Evolutionary conservation across 2,329 filamentous ascomycete species (phyloP), one percentile per base, ranked within the genome.

Genomic region (Fusarium subglutinans): DNA sequence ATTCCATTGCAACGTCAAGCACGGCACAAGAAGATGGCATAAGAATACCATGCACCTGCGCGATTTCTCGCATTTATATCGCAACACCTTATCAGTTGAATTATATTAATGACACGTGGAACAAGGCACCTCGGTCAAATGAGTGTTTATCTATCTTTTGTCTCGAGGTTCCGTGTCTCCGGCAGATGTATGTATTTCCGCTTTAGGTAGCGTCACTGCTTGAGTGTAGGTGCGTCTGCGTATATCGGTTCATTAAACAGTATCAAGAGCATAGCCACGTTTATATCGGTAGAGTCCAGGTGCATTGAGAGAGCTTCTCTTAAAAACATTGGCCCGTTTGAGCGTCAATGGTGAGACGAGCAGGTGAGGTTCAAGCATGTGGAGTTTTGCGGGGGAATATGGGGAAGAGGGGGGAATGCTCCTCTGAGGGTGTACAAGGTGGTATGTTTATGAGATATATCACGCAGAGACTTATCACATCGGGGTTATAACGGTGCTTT

Each of bases 331-430:
- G 33, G 14, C 18, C 6, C n/a, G 30, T 35, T 53, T 53, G 48
- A 53, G 48, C 8, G 22, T 45, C 37, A 43, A 50, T 73, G 53
- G 70, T 70, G 70, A 70, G 70, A 73, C 55, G 37, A 64, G 37
- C 37, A 72, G 55, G 56, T 60, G 69, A 63, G 40, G 64, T 63
- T 54, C 24, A 35, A 35, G 50, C 41, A 47, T 57, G 63, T 69
- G 60, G 68, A 69, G 59, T 73, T 64, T 57, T 73, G 70, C 54
- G 70, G 71, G 70, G 70, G 70, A 71, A 68, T 54, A 61, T 68
- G 67, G 62, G 66, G 61, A 66, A 70, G 58, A 54, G 65, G 50
- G 63, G 57, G 44, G 35, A 30, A 47, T 37, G 4, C 37, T 17
- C 13, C 5, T 14, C 17, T 57, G 37, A 43, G 20, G 44, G 35